phyloP scores from a whole-genome alignment of 2,329 filamentous ascomycete genomes.

The Tolypocladium pustulatum region DNA sequence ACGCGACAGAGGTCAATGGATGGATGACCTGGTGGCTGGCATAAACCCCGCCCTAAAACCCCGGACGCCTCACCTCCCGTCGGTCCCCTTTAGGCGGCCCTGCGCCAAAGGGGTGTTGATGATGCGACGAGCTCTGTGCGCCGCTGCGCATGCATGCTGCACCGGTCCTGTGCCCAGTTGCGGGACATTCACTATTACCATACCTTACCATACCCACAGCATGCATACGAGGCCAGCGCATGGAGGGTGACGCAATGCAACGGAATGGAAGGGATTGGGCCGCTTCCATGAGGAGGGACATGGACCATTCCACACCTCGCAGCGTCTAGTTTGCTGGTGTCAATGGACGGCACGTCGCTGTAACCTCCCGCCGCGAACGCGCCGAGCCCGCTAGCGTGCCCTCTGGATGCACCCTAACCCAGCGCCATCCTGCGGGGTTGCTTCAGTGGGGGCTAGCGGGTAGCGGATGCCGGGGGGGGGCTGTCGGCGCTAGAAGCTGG shows the following conservation, averaged over 20 bases:
- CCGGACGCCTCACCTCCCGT: neutral
- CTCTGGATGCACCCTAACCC: neutral
- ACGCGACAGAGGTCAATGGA: neutral
- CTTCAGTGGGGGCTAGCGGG: neutral
- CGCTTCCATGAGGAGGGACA: no score
- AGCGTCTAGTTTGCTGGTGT: no score
- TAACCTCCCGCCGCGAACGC: neutral
- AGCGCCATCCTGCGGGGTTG: neutral
- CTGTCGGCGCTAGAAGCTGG: neutral
- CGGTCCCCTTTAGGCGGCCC: neutral
- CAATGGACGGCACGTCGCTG: neutral
- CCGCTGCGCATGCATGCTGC: neutral
- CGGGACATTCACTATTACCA: no score
- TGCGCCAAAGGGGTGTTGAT: neutral
- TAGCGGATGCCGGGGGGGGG: neutral
- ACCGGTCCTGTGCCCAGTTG: neutral
- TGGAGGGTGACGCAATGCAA: neutral
- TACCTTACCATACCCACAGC: neutral
- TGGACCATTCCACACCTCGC: no score
- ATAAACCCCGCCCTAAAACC: neutral
- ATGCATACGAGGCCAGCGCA: neutral
- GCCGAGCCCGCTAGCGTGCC: neutral
- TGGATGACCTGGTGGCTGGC: neutral
- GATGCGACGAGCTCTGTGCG: neutral
- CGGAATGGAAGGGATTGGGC: neutral